phyloP scores from a whole-genome alignment of 257 asterid genomes.

The Rhazya stricta region DNA sequence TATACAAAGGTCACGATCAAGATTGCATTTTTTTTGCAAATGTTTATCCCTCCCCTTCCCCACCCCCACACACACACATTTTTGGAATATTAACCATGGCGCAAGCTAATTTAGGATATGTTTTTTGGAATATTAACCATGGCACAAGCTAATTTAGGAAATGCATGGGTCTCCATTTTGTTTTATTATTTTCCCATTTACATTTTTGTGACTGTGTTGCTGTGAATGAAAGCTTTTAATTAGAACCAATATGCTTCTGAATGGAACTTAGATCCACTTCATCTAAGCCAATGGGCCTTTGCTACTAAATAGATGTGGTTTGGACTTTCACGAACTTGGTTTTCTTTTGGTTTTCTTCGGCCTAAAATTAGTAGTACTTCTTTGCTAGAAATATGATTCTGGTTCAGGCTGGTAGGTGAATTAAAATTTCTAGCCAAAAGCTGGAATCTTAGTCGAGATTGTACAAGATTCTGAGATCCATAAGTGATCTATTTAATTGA shows the following conservation, averaged over 20 bases:
- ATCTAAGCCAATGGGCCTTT: background rate
- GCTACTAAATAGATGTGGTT: too few relatives aligned
- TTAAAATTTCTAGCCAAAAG: too few relatives aligned
- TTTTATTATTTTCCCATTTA: background rate
- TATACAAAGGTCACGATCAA: background rate
- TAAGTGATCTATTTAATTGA: too few relatives aligned
- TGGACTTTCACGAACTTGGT: too few relatives aligned
- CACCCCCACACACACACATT: too few relatives aligned
- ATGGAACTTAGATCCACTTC: background rate
- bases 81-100: background rate
- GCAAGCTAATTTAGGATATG: background rate
- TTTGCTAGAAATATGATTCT: too few relatives aligned
- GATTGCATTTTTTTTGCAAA: background rate
- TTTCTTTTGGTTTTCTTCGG: too few relatives aligned
- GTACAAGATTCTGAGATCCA: too few relatives aligned
- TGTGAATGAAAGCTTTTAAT: background rate
- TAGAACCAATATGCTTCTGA: too few relatives aligned
- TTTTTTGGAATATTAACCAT: background rate
- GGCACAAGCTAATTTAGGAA: background rate
- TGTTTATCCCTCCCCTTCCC: background rate
- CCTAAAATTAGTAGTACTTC: too few relatives aligned
- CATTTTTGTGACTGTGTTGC: background rate
- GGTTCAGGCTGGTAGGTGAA: too few relatives aligned
- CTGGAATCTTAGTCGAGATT: too few relatives aligned
- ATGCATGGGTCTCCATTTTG: background rate